Percentiles rank a stretch among this genome's conserved stretches.
phyloP scores from a whole-genome alignment of 352 stramenopile species.

The Thalassiosira delicatula region DNA sequence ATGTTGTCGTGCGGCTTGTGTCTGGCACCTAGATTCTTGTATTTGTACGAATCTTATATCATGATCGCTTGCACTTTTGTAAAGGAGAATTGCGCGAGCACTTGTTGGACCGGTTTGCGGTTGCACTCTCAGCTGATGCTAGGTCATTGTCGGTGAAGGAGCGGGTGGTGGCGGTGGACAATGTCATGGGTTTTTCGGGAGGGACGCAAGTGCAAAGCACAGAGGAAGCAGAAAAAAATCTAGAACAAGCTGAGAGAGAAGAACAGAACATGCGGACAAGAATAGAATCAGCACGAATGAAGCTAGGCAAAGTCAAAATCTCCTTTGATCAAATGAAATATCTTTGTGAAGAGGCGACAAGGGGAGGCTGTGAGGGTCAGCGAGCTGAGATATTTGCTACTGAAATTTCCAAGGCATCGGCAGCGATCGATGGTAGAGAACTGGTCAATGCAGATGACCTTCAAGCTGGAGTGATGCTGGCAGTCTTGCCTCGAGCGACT shows the following conservation, averaged over 20 bases:
- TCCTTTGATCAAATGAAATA: conserved; percentile 74
- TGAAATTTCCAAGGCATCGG: conserved; percentile 74
- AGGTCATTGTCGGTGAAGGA: conserved; percentile 61
- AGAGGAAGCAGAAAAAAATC: conserved; percentile 19
- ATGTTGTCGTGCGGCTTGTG: no score
- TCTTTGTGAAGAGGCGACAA: conserved; percentile 81
- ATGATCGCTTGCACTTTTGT: no score
- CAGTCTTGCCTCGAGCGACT: conserved; percentile 71
- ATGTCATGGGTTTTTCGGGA: conserved; percentile 55
- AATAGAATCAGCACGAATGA: conserved; percentile 37
- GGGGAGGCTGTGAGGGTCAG: conserved; percentile 80
- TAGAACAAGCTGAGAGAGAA: conserved; percentile 32
- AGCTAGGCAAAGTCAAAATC: conserved; percentile 49
- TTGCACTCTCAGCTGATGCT: conserved; percentile 72
- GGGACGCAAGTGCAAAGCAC: conserved; percentile 34
- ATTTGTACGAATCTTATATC: no score
- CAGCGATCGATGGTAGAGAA: conserved; percentile 70
- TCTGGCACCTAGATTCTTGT: no score
- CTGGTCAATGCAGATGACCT: conserved; percentile 62
- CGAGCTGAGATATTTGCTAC: conserved; percentile 83
- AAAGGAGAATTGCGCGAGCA: conserved; percentile 79
- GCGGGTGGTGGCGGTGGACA: conserved; percentile 67
- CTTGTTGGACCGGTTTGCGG: conserved; percentile 79
- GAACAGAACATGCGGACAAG: conserved; percentile 41
- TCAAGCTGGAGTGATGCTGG: conserved; percentile 70